Evolutionary conservation across 2,329 filamentous ascomycete genomes (phyloP).

Genomic region (Beauveria varroae): DNA sequence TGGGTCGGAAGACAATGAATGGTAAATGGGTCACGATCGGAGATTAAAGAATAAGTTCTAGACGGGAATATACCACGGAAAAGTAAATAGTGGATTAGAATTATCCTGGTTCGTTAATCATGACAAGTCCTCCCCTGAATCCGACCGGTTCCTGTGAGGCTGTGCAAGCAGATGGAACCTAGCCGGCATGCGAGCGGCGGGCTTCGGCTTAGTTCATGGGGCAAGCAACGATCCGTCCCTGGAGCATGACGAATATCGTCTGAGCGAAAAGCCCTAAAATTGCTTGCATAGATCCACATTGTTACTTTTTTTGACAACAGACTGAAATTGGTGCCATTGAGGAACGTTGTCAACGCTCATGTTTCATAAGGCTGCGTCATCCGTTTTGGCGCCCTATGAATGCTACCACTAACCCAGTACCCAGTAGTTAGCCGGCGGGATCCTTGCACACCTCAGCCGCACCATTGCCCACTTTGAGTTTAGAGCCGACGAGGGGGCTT

Average conservation of each 20-base stretch:
- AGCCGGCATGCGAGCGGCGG: neutral
- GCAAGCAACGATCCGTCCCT: neutral
- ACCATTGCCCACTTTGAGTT: neutral
- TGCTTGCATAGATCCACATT: slow-evolving; percentile 2
- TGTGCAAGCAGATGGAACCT: neutral
- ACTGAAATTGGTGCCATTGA: slow-evolving; percentile 1
- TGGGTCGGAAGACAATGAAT: slow-evolving; percentile 80
- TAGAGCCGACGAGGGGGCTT: neutral
- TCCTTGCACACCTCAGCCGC: slow-evolving; percentile 4
- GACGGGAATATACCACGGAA: slow-evolving; percentile 13
- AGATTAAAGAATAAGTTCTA: neutral
- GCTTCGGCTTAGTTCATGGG: neutral
- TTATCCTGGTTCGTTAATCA: slow-evolving; percentile 2
- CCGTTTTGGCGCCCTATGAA: neutral
- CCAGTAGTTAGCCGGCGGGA: neutral
- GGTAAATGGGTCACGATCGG: slow-evolving; percentile 14
- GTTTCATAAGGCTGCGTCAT: slow-evolving; percentile 11
- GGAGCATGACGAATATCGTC: neutral
- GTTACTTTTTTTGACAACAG: neutral
- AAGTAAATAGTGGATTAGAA: slow-evolving; percentile 10
- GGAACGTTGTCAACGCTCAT: neutral
- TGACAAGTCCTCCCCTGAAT: neutral
- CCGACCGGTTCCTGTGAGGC: slow-evolving; percentile 5
- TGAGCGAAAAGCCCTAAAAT: slow-evolving; percentile 6
- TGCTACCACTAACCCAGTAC: neutral